phyloP scores from a whole-genome alignment of 2,329 filamentous ascomycete genomes.

The Penicillium sp. region DNA sequence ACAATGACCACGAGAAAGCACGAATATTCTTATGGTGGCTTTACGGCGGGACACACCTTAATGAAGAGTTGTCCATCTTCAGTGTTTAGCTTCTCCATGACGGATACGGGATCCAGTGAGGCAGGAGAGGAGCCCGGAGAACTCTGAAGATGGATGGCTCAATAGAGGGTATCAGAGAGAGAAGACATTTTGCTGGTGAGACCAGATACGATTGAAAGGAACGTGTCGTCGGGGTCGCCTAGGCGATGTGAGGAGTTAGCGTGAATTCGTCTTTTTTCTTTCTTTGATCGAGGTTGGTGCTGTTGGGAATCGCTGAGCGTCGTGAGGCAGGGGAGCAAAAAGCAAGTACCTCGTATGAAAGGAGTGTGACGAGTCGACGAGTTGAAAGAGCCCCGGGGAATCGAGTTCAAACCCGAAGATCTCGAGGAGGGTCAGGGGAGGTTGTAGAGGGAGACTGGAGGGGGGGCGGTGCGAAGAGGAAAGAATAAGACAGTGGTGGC shows the following conservation, averaged over 20 bases:
- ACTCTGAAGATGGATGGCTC: constrained; percentile 40
- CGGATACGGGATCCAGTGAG: constrained; percentile 30
- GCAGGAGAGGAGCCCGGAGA: constrained; percentile 33
- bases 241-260: constrained; percentile 20
- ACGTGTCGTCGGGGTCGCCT: constrained; percentile 20
- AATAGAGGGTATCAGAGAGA: constrained; percentile 32
- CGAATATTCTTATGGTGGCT: neutral
- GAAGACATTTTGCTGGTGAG: constrained; percentile 39
- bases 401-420: neutral
- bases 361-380: constrained; percentile 15
- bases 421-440: neutral
- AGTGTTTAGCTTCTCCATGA: constrained; percentile 53
- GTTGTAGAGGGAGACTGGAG: neutral
- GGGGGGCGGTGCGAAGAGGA: constrained; percentile 3
- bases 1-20: neutral
- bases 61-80: constrained; percentile 54
- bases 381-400: constrained; percentile 3
- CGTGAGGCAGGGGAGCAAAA: neutral
- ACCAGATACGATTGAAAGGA: constrained; percentile 19
- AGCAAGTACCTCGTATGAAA: constrained; percentile 13
- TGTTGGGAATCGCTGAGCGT: neutral
- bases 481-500: constrained; percentile 18
- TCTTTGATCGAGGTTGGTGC: neutral
- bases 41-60: constrained; percentile 38
- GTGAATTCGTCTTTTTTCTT: neutral